These are phyloP conservation scores for Polygonum maritimum DNA, from an alignment of 148 eudicot species.

Conservation along the genomic window DNA sequence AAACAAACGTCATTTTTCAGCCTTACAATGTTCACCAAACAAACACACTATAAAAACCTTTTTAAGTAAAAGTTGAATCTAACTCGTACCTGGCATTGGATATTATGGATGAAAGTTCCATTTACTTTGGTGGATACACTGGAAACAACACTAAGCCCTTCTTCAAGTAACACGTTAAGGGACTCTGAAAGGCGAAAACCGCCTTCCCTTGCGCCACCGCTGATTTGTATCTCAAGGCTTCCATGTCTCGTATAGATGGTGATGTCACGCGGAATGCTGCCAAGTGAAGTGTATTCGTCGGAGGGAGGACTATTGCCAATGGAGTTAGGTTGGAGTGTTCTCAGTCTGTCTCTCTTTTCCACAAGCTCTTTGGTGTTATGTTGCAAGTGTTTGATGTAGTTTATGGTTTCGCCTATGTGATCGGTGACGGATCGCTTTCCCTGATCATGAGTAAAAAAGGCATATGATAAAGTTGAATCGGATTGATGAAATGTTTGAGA, in stretches of 20 bases:
- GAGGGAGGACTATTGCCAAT: not conserved
- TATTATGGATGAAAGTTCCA: slow-evolving; percentile 21
- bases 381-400: slow-evolving; percentile 2
- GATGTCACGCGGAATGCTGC: not conserved
- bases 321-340: not conserved
- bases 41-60: not conserved
- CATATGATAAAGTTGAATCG: not conserved
- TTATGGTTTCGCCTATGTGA: slow-evolving; percentile 1
- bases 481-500: not conserved
- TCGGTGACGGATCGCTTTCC: slow-evolving; percentile 3
- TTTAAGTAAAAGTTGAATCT: not conserved
- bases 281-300: not conserved
- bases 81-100: slow-evolving; percentile 31
- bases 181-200: slow-evolving; percentile 22
- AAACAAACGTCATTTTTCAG: not conserved
- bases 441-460: not conserved
- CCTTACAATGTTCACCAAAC: not conserved
- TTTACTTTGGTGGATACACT: slow-evolving; percentile 25
- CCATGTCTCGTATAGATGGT: slow-evolving; percentile 10
- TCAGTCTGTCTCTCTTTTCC: not conserved
- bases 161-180: slow-evolving; percentile 20
- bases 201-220: slow-evolving; percentile 12
- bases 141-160: slow-evolving; percentile 25
- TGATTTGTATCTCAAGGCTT: slow-evolving; percentile 25
- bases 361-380: not conserved